Percentiles rank a stretch among this genome's conserved stretches.
Conservation (phyloP, 306 rosid species). For the Fragaria ananassa region DNA sequence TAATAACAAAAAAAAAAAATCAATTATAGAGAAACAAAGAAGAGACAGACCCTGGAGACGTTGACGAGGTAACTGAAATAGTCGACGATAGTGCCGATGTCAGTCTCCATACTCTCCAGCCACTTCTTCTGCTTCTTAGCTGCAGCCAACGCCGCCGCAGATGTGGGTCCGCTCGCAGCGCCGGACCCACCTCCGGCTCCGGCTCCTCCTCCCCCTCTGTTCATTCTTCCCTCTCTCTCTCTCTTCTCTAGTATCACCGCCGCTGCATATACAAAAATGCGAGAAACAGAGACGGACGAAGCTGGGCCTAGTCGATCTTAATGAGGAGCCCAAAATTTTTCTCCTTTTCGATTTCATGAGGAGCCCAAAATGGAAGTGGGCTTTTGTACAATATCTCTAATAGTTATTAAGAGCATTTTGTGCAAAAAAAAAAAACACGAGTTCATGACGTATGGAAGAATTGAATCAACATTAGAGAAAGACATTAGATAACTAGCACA, state of each 20-base stretch:
- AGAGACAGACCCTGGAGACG: slow-evolving; percentile 58
- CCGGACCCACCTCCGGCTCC: slow-evolving; percentile 9
- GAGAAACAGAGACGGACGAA: background rate
- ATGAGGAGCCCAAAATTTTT: background rate
- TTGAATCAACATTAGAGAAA: too few relatives aligned
- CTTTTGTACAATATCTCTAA: background rate
- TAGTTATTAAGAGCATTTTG: background rate
- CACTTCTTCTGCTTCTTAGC: slow-evolving; percentile 85
- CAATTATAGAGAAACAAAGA: background rate
- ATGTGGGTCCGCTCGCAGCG: slow-evolving; percentile 29
- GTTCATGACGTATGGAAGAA: too few relatives aligned
- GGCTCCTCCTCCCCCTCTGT: slow-evolving; percentile 29
- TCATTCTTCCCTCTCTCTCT: slow-evolving; percentile 12
- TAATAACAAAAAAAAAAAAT: background rate
- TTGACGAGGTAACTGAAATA: slow-evolving; percentile 83
- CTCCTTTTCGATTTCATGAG: too few relatives aligned
- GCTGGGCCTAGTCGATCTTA: background rate
- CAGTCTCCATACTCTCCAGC: slow-evolving; percentile 62
- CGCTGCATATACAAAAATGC: background rate
- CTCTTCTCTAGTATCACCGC: background rate
- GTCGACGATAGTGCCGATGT: slow-evolving; percentile 73
- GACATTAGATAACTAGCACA: too few relatives aligned
- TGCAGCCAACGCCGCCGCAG: slow-evolving; percentile 34
- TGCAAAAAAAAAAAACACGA: too few relatives aligned
- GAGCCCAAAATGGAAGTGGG: background rate